Percentiles rank a stretch among this genome's conserved stretches.
Evolutionary conservation across 495 filamentous ascomycete species (phyloP).

Genomic region (Elasticomyces elasticus): DNA sequence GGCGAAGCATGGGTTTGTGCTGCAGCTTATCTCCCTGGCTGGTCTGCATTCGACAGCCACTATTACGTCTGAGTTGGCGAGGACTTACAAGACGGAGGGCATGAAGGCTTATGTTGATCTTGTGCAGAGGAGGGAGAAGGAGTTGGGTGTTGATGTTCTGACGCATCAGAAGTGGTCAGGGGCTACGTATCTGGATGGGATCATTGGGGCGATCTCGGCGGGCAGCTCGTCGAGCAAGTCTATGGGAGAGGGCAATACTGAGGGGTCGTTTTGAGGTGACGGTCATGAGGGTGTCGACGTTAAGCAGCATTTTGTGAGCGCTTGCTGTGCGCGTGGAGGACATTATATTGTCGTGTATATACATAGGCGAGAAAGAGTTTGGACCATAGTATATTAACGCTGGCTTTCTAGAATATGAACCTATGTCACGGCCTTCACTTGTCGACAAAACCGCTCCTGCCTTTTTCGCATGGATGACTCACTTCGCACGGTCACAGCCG

Average conservation of each 20-base stretch:
- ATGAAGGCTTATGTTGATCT: conserved; percentile 94
- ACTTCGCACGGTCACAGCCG: no score
- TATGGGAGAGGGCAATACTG: conserved; percentile 43
- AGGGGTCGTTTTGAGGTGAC: conserved; percentile 24
- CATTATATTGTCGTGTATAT: no score
- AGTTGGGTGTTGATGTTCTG: conserved; percentile 83
- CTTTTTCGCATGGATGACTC: no score
- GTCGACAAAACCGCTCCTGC: no score
- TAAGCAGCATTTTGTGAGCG: no score
- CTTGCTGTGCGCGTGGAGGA: no score
- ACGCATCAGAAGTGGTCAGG: conserved; percentile 99
- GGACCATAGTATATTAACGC: no score
- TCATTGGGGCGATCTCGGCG: conserved; percentile 83
- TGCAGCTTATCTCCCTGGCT: conserved; percentile 87
- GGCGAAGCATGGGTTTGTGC: conserved; percentile 82
- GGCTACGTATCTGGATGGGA: conserved; percentile 83
- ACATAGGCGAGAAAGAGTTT: no score
- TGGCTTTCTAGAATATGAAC: no score
- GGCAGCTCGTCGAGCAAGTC: conserved; percentile 49
- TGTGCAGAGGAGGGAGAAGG: conserved; percentile 81
- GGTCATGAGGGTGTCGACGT: no score
- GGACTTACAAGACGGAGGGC: conserved; percentile 73
- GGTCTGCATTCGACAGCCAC: conserved; percentile 84
- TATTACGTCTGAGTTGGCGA: conserved; percentile 74
- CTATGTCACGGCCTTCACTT: no score